Conservation (phyloP, 768 basidiomycete species). For the Tephrocybe sp. region DNA sequence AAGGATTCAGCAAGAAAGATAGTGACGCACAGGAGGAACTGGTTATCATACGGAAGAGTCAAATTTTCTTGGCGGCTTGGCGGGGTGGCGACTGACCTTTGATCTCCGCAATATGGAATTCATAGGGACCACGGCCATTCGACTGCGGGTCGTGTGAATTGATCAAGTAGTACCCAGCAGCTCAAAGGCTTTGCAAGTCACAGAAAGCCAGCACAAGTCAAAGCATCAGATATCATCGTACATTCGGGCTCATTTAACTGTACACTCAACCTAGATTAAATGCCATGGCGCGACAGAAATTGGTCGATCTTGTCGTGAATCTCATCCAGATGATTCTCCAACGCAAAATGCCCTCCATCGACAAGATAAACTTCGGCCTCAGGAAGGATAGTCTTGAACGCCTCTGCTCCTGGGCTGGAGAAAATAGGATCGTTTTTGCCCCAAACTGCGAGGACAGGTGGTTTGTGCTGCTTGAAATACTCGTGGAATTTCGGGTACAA, state of each 20-base stretch:
- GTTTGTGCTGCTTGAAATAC: constrained; percentile 36
- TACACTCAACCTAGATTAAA: neutral
- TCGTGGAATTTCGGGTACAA: constrained; percentile 44
- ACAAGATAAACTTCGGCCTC: constrained; percentile 36
- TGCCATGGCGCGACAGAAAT: constrained; percentile 22
- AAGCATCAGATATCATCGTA: no score
- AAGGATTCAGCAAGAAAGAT: neutral
- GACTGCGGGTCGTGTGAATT: no score
- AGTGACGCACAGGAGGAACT: no score
- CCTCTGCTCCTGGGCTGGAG: constrained; percentile 40
- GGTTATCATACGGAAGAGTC: neutral
- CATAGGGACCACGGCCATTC: no score
- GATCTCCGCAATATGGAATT: no score
- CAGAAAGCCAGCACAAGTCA: no score
- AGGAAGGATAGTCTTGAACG: constrained; percentile 35
- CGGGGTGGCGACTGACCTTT: neutral
- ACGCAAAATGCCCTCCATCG: constrained; percentile 46
- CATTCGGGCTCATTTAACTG: no score
- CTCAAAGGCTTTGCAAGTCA: no score
- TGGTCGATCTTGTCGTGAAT: constrained; percentile 25
- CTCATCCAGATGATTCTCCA: constrained; percentile 38
- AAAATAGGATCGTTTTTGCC: constrained; percentile 44
- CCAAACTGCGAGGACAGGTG: constrained; percentile 46
- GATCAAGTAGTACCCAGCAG: no score
- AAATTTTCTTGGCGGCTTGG: constrained; percentile 7